Conservation (phyloP, 2,329 filamentous ascomycete genomes). For the Mariannaea sp. region DNA sequence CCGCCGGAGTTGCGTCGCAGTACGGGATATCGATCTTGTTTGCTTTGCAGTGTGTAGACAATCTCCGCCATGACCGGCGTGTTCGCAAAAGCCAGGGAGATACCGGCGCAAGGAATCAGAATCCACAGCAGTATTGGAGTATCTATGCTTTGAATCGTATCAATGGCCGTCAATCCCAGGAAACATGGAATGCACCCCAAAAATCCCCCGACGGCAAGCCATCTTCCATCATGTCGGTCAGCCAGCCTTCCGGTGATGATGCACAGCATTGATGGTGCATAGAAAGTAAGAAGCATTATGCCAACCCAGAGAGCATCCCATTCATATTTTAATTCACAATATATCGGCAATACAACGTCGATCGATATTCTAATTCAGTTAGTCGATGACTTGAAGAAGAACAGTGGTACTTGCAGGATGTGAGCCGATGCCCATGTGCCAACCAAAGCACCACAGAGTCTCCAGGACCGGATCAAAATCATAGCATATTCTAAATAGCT, state of each 20-base stretch:
- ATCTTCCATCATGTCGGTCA: slow-evolving; percentile 17
- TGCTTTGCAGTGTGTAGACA: slow-evolving; percentile 14
- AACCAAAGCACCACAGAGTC: slow-evolving; percentile 16
- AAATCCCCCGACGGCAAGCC: slow-evolving; percentile 17
- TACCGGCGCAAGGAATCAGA: slow-evolving; percentile 17
- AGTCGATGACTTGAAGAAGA: neutral
- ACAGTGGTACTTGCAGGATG: slow-evolving; percentile 17
- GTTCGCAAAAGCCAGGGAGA: slow-evolving; percentile 20
- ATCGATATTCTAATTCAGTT: slow-evolving; percentile 17
- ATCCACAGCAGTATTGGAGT: slow-evolving; percentile 12
- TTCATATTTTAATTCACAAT: slow-evolving; percentile 10
- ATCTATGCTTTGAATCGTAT: slow-evolving; percentile 1
- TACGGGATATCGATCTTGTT: slow-evolving; percentile 14
- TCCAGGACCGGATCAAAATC: slow-evolving; percentile 19
- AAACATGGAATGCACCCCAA: slow-evolving; percentile 17
- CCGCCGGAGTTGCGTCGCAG: slow-evolving; percentile 19
- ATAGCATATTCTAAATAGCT: slow-evolving; percentile 7
- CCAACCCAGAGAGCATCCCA: slow-evolving; percentile 12
- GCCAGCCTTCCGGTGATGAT: slow-evolving; percentile 16
- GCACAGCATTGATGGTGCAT: slow-evolving; percentile 18
- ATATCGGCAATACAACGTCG: slow-evolving; percentile 17
- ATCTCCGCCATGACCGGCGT: slow-evolving; percentile 25
- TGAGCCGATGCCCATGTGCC: slow-evolving; percentile 23
- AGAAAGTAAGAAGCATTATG: slow-evolving; percentile 18
- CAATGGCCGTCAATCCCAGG: slow-evolving; percentile 10